Conservation (phyloP, 2,329 filamentous ascomycete genomes). For the Grosmannia penicillata region DNA sequence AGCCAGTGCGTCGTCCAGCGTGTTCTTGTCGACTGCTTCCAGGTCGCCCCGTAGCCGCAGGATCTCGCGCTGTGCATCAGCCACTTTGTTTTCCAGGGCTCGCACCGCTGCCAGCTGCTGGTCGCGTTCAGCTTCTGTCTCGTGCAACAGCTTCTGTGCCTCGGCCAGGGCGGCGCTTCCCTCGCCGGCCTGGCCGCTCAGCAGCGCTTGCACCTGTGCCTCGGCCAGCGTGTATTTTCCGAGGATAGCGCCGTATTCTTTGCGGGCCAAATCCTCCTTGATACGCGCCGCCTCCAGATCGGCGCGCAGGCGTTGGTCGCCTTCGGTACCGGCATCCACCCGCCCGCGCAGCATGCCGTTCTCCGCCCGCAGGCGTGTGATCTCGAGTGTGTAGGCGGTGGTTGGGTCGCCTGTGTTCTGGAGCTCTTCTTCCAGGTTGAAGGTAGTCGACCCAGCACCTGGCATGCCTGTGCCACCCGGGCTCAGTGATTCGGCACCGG, state of each 20-base stretch:
- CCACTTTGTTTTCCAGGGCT: constrained; percentile 31
- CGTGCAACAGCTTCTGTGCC: constrained; percentile 32
- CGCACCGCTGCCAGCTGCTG: constrained; percentile 26
- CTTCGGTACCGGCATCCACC: constrained; percentile 37
- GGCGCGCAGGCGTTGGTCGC: constrained; percentile 33
- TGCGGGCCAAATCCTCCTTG: constrained; percentile 35
- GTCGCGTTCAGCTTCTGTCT: constrained; percentile 31
- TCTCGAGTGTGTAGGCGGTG: constrained; percentile 30
- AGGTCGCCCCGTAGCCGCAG: constrained; percentile 37
- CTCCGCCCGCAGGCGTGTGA: constrained; percentile 46
- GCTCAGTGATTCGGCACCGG: constrained; percentile 5
- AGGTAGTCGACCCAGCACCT: constrained; percentile 14
- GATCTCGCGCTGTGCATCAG: constrained; percentile 40
- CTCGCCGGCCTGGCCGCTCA: constrained; percentile 35
- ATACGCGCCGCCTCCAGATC: constrained; percentile 41
- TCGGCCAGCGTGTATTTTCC: constrained; percentile 43
- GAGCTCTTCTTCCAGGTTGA: constrained; percentile 46
- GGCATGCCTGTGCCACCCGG: no score
- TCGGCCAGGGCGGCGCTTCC: constrained; percentile 32
- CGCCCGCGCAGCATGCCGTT: constrained; percentile 42
- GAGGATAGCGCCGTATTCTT: constrained; percentile 39
- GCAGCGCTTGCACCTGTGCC: constrained; percentile 40
- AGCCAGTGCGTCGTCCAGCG: constrained; percentile 33
- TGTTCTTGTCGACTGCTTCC: constrained; percentile 37
- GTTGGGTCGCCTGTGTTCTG: constrained; percentile 29